Evolutionary conservation across 768 basidiomycete species (phyloP).

Genomic region (Cystobasidium tubakii): DNA sequence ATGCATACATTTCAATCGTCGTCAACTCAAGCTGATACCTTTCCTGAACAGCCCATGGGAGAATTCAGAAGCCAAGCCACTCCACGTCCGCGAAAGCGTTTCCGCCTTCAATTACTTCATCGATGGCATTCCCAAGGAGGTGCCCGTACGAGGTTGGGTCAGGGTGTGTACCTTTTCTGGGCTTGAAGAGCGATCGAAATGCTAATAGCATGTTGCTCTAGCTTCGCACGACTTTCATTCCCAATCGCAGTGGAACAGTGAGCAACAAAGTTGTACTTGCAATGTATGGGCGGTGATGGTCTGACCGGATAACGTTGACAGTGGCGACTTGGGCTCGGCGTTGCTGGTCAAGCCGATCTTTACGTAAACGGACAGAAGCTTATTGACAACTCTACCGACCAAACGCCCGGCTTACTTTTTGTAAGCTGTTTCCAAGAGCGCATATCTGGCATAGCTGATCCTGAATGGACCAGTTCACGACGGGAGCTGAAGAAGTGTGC

Average conservation of each 20-base stretch:
- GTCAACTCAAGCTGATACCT: background rate
- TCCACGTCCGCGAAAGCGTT: slow-evolving; percentile 38
- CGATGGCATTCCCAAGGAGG: slow-evolving; percentile 42
- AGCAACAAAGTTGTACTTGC: slow-evolving; percentile 15
- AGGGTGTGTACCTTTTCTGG: slow-evolving; percentile 23
- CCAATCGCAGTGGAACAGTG: slow-evolving; percentile 44
- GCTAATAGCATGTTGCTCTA: background rate
- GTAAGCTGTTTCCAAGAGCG: background rate
- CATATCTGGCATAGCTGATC: no score
- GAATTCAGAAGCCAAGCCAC: slow-evolving; percentile 19
- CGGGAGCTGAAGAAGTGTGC: slow-evolving; percentile 38
- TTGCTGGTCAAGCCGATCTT: slow-evolving; percentile 36
- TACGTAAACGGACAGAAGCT: slow-evolving; percentile 41
- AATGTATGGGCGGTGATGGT: no score
- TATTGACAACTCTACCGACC: slow-evolving; percentile 38
- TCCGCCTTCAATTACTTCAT: slow-evolving; percentile 42
- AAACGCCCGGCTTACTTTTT: slow-evolving; percentile 26
- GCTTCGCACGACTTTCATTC: slow-evolving; percentile 43
- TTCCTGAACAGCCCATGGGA: slow-evolving; percentile 3
- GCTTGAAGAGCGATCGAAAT: background rate
- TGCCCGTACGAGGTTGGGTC: slow-evolving; percentile 45
- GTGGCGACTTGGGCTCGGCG: slow-evolving; percentile 41
- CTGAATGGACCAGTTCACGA: slow-evolving; percentile 27
- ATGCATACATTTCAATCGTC: background rate
- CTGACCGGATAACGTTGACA: background rate